Evolutionary conservation across 106 monocot species (phyloP).

Genomic region (Dioscorea dumetorum): DNA sequence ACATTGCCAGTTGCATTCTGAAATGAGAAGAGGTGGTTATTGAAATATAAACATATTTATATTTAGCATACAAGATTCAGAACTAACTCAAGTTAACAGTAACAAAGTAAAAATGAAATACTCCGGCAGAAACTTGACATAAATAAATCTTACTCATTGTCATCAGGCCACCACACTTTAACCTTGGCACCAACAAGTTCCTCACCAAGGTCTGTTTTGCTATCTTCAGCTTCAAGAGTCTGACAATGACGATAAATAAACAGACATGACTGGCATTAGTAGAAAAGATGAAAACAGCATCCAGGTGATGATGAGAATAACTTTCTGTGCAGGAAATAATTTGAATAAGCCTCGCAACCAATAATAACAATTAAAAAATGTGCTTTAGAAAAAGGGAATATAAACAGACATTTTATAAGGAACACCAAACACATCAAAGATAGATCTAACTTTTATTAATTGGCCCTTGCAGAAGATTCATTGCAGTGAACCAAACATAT

Average conservation of each 20-base stretch:
- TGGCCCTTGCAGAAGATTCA: no score
- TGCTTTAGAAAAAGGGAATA: no score
- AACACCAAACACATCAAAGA: no score
- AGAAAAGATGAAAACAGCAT: not conserved
- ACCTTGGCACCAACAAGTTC: constrained; percentile 11
- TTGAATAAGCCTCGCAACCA: no score
- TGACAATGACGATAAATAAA: not conserved
- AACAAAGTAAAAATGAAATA: not conserved
- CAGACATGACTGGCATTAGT: not conserved
- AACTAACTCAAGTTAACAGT: no score
- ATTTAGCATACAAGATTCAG: not conserved
- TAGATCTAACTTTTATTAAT: no score
- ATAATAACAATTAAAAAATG: no score
- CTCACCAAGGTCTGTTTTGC: not conserved
- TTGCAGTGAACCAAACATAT: no score
- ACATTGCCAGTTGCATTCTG: not conserved
- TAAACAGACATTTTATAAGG: no score
- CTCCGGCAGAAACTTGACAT: not conserved
- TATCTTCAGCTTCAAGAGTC: not conserved
- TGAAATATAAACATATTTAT: not conserved
- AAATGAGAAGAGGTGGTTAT: not conserved
- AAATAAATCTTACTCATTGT: constrained; percentile 3
- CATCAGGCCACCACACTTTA: constrained; percentile 16
- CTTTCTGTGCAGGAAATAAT: not conserved
- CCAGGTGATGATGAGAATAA: not conserved